Evolutionary conservation across 768 basidiomycete genomes (phyloP), one percentile per base, ranked within the genome.

Genomic region (Paxillus involutus): DNA sequence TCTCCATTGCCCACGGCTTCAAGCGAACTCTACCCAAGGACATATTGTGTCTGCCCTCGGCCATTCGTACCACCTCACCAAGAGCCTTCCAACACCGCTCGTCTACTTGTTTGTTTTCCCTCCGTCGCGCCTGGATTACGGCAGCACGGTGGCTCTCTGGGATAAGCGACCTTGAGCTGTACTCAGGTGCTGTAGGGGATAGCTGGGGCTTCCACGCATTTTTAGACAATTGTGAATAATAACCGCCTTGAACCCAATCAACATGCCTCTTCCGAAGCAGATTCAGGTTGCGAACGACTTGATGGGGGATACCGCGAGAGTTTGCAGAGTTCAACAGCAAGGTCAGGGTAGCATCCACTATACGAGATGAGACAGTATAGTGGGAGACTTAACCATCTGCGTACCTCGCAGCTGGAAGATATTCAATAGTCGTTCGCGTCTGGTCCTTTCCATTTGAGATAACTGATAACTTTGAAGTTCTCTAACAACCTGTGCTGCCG

Each of bases 311-410:
- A 13, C 89, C 89, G 26, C 86, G 80, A 33, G 81, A 79, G 53
- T 75, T 73, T 4, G 81, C 79, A n/a, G 89, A 85, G 26, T 75
- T 80, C 68, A 81, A 77, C 44, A 91, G 65, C 10, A 91, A 59
- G 32, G 76, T 74, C 39, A 91, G 74, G 0, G 88, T 89, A 54
- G 76, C 78, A 61, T 91, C 88, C 68, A 88, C 89, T 91, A 55
- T 37, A 33, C 51, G n/a, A 59, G 54, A 52, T 60, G 43, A 21
- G 21, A 21, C 21, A 21, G 21, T 21, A 21, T 21, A 21, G 3
- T 21, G 21, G 21, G 21, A 6, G 7, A 46, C 32, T n/a, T 0
- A 30, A n/a, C 24, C 40, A 47, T 40, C 35, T 32, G 66, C 72
- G 48, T 30, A 85, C 88, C 76, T 61, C 82, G 78, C 53, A 64